These are phyloP conservation scores for Cercophora scortea DNA, from an alignment of 495 filamentous ascomycete genomes.

Conservation along the genomic window DNA sequence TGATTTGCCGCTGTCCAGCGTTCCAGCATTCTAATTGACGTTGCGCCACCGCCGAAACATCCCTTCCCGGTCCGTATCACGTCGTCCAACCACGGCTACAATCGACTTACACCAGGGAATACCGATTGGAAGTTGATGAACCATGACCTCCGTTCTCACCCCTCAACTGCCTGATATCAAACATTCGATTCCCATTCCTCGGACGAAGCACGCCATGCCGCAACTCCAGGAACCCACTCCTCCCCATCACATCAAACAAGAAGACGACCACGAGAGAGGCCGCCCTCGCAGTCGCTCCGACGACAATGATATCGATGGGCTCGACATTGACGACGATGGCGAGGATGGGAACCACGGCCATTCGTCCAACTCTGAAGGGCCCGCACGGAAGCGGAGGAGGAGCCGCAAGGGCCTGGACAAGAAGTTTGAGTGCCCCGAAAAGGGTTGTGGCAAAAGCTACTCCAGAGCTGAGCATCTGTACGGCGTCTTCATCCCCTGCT, in stretches of 20 bases:
- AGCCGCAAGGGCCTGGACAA: constrained; percentile 87
- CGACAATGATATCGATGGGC: constrained; percentile 34
- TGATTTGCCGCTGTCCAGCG: constrained; percentile 16
- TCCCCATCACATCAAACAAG: constrained; percentile 32
- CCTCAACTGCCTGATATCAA: constrained; percentile 34
- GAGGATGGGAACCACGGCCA: constrained; percentile 33
- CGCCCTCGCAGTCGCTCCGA: constrained; percentile 39
- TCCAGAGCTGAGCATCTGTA: constrained; percentile 92
- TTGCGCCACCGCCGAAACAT: constrained; percentile 7
- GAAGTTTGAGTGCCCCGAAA: constrained; percentile 86
- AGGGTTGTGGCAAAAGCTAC: constrained; percentile 91
- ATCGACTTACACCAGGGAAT: constrained; percentile 6
- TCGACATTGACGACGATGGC: constrained; percentile 30
- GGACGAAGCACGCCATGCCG: constrained; percentile 32
- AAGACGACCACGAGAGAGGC: constrained; percentile 38
- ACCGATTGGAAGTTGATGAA: constrained; percentile 21
- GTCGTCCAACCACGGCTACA: constrained; percentile 6
- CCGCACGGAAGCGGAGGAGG: constrained; percentile 63
- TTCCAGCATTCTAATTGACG: constrained; percentile 8
- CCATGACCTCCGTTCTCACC: constrained; percentile 41
- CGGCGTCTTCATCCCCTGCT: constrained; percentile 11
- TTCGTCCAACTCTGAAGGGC: constrained; percentile 49
- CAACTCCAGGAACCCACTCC: constrained; percentile 33
- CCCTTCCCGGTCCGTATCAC: constrained; percentile 15
- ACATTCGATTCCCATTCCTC: constrained; percentile 23